Base-by-base conservation (phyloP, 2,329 filamentous ascomycete genomes). In the Moelleriella libera region DNA sequence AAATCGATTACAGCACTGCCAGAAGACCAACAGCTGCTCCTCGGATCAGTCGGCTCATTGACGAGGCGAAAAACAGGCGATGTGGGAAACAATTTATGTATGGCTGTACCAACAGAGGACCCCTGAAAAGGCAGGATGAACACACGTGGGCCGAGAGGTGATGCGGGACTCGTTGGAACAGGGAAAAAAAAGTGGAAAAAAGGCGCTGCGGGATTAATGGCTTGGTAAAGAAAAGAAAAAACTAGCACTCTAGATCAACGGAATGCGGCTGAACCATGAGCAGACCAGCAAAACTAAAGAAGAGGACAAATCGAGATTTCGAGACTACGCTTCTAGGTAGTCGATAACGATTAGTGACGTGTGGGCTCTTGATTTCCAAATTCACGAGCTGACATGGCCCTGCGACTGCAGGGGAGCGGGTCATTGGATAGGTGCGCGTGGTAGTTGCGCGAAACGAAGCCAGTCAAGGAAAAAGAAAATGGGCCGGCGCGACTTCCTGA, bases 41-140 rank as follows among this genome's bases (percentile, higher is more conserved):
- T 28, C 44, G 47, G 44, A n/a, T 49, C 43, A 8, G 40, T 46
- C 47, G 47, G 44, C 41, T 21, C 21, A 21, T 21, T 21, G 21
- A 21, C 21, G 21, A 21, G 21, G 21, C 21, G 21, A 21, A 21
- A 21, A 21, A 21, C 21, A 21, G 21, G 21, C 21, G 21, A 21
- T 21, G 21, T 21, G 21, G 21, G 21, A 21, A 21, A 21, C 21
- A 3, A 21, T 21, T 21, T 21, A 44, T 9, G 34, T 9, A 37
- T 37, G 5, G 34, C 34, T 37, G 34, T 37, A 37, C 8, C 8
- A 37, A 37, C 34, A 14, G 14, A 41, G 12, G 32, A 32, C 40
- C 2, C 34, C 41, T 42, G 32, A 30, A 45, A 44, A n/a, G 31
- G 12, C 10, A 47, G 32, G n/a, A 21, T 29, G 41, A 44, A 12